phyloP scores from a whole-genome alignment of 176 grass and related monocot genomes.

The Echinochloa phyllopogon region DNA sequence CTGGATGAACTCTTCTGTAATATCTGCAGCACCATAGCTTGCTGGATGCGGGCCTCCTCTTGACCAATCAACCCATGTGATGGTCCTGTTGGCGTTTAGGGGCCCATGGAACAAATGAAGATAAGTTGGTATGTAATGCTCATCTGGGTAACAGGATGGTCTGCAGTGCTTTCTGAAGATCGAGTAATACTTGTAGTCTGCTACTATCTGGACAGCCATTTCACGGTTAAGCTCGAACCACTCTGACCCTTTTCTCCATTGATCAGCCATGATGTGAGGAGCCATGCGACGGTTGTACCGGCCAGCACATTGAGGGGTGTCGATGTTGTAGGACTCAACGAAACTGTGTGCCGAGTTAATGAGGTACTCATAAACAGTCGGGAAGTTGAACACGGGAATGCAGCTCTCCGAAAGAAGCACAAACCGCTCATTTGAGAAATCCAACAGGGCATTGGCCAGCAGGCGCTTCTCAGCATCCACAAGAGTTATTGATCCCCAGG shows the following conservation, averaged over 20 bases:
- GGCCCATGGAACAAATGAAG: conserved; percentile 72
- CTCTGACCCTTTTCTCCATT: conserved; percentile 88
- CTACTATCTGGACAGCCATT: conserved; percentile 58
- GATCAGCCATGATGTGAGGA: conserved; percentile 56
- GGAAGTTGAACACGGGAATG: conserved; percentile 82
- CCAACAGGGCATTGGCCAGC: conserved; percentile 78
- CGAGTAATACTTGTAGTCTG: conserved; percentile 72
- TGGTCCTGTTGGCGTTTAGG: conserved; percentile 72
- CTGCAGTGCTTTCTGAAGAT: conserved; percentile 80
- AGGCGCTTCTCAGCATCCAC: conserved; percentile 88
- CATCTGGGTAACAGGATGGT: conserved; percentile 79
- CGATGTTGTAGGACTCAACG: conserved; percentile 71
- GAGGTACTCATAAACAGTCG: conserved; percentile 75
- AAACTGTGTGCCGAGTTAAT: conserved; percentile 73
- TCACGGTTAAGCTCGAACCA: conserved; percentile 88
- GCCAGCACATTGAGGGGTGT: conserved; percentile 62
- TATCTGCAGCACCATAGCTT: conserved; percentile 61
- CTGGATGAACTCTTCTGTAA: conserved; percentile 66
- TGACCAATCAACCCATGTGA: conserved; percentile 95
- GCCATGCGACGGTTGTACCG: conserved; percentile 86
- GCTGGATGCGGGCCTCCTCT: conserved; percentile 89
- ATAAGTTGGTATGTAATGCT: conserved; percentile 91
- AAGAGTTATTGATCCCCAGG: conserved; percentile 84
- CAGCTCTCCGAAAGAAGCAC: conserved; percentile 82
- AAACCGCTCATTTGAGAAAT: conserved; percentile 83